Base-by-base conservation (phyloP, 208 protist genomes). In the Wallacemonas rigidus region DNA sequence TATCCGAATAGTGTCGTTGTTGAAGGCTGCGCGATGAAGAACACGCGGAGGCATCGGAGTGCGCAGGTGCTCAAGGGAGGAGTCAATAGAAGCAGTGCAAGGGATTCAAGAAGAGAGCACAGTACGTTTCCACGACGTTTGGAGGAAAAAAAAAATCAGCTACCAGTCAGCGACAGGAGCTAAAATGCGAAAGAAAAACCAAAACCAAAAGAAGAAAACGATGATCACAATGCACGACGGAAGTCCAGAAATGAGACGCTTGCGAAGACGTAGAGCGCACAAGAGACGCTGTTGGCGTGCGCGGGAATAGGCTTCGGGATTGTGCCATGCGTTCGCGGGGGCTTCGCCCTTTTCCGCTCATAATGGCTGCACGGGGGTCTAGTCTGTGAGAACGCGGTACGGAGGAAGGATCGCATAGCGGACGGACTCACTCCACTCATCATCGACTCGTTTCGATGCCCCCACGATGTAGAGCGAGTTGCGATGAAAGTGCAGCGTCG, bases 391-490 rank as follows among this genome's bases (percentile, higher is more conserved):
- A 36, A 77, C 70, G 40, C 82, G 77, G 36, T 53, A 65, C 3
- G 60, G 60, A 8, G 60, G 60, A 36, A 65, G 60, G 17, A 65
- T 45, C 11, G 36, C 36, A 17, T 65, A 65, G 36, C 40, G 60
- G 3, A 65, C 60, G 15, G 43, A 26, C 60, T 65, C 60, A 51
- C 40, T 45, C 60, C 43, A 50, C 60, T 65, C 60, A 35, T 65
- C 60, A 17, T 65, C 60, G 3, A 65, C 60, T 12, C 60, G 60
- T 26, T 65, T 45, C 9, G 60, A 51, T 14, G 63, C 72, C 8
- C 82, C 82, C 41, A 87, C 67, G 35, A 90, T 74, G 62, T 91
- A 89, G 1, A 92, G 63, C 57, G 90, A 91, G 41, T 76, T 77
- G 41, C 76, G 68, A 44, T 72, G 75, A 14, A 81, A 61, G 64